Evolutionary conservation across 2,329 filamentous ascomycete genomes (phyloP).

Genomic region (Epichloe hybrida): DNA sequence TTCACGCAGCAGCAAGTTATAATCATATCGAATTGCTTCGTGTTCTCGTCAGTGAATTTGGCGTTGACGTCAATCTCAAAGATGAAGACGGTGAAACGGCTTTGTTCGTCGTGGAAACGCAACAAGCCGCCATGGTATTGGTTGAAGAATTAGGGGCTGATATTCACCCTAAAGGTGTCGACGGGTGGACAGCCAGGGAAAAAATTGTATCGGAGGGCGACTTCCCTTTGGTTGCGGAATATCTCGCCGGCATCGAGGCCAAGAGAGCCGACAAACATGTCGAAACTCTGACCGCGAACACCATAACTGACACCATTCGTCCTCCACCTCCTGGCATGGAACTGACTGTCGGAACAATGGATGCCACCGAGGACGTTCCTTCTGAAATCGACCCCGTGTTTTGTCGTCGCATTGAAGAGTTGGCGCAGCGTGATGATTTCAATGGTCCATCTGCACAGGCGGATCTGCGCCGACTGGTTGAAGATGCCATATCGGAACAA

Average conservation of each 20-base stretch:
- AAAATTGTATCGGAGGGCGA: slow-evolving; percentile 70
- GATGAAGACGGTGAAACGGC: slow-evolving; percentile 92
- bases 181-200: slow-evolving; percentile 68
- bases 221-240: slow-evolving; percentile 60
- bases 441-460: slow-evolving; percentile 67
- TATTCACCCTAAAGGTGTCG: slow-evolving; percentile 48
- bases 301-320: slow-evolving; percentile 32
- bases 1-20: slow-evolving; percentile 91
- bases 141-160: slow-evolving; percentile 74
- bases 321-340: slow-evolving; percentile 62
- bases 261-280: slow-evolving; percentile 15
- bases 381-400: slow-evolving; percentile 69
- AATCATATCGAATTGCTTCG: slow-evolving; percentile 71
- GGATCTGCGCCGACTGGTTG: slow-evolving; percentile 63
- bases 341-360: slow-evolving; percentile 65
- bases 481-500: slow-evolving; percentile 63
- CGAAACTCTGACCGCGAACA: slow-evolving; percentile 14
- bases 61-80: slow-evolving; percentile 64
- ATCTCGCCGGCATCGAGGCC: slow-evolving; percentile 35
- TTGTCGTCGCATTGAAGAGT: slow-evolving; percentile 71
- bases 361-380: slow-evolving; percentile 43
- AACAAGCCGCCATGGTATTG: slow-evolving; percentile 63
- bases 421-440: slow-evolving; percentile 75
- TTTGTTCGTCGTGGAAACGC: slow-evolving; percentile 80
- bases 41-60: slow-evolving; percentile 59